Evolutionary conservation across 495 filamentous ascomycete genomes (phyloP).

Genomic region (Hypoxylon fuscum): DNA sequence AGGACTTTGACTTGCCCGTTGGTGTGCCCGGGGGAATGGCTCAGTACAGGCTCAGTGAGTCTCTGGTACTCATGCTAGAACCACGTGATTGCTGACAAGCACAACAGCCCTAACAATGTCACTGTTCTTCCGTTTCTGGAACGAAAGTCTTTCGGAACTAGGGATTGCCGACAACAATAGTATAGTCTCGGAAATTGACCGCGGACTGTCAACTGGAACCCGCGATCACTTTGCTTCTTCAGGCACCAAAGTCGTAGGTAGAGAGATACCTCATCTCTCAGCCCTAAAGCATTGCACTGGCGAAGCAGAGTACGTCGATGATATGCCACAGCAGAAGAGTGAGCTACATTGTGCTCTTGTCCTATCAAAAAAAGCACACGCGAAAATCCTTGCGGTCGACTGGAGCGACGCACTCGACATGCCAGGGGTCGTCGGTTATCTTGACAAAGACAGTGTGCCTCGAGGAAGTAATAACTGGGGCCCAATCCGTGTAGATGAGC

Average conservation of each 20-base stretch:
- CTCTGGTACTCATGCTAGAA: conserved; percentile 38
- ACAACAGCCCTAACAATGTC: conserved; percentile 61
- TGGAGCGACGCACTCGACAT: conserved; percentile 70
- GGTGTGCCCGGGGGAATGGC: conserved; percentile 88
- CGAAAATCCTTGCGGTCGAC: conserved; percentile 76
- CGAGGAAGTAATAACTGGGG: conserved; percentile 80
- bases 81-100: conserved; percentile 9
- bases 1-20: conserved; percentile 79
- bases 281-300: conserved; percentile 86
- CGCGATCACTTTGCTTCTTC: conserved; percentile 61
- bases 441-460: conserved; percentile 75
- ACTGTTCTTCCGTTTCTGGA: conserved; percentile 79
- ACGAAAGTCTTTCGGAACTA: conserved; percentile 55
- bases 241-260: conserved; percentile 73
- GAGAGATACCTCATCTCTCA: conserved; percentile 77
- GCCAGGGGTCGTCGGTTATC: conserved; percentile 72
- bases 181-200: conserved; percentile 63
- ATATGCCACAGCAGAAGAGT: conserved; percentile 79
- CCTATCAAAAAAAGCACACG: conserved; percentile 81
- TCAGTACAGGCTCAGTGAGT: conserved; percentile 77
- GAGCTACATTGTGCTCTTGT: conserved; percentile 81
- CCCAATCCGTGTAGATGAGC: conserved; percentile 75
- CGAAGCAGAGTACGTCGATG: conserved; percentile 87
- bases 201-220: conserved; percentile 63
- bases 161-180: conserved; percentile 48